A percentile compares a stretch with the other conserved stretches of the same genome.
These are phyloP conservation scores for Priceomyces fermenticarens DNA, from an alignment of 805 yeast species.

Conservation along the genomic window DNA sequence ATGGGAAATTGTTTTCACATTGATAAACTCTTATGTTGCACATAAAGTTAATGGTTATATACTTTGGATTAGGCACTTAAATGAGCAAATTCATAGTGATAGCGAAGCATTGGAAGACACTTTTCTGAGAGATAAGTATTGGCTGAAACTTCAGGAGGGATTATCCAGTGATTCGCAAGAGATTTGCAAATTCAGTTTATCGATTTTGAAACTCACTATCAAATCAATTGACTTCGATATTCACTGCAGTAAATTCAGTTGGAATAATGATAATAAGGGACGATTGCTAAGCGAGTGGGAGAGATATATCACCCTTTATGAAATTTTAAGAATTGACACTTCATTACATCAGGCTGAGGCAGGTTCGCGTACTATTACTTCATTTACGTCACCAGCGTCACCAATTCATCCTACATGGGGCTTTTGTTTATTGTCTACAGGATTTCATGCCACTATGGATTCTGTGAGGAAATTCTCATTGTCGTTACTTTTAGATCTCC, in stretches of 20 bases:
- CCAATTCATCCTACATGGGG: conserved; percentile 69
- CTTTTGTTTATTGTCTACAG: conserved; percentile 68
- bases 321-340: conserved; percentile 79
- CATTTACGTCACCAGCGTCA: conserved; percentile 48
- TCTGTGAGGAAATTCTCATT: conserved; percentile 66
- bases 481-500: conserved; percentile 52
- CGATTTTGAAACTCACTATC: conserved; percentile 62
- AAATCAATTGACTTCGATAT: conserved; percentile 40
- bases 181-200: conserved; percentile 62
- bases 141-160: conserved; percentile 58
- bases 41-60: conserved; percentile 43
- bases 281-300: conserved; percentile 58
- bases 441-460: conserved; percentile 73
- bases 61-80: conserved; percentile 56
- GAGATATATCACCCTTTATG: conserved; percentile 69
- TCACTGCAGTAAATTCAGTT: conserved; percentile 35
- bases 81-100: conserved; percentile 12
- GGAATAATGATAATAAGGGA: conserved; percentile 33
- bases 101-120: conserved; percentile 21
- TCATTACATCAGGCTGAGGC: conserved; percentile 84
- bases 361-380: conserved; percentile 60
- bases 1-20: conserved; percentile 46
- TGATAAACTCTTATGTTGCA: conserved; percentile 25
- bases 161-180: conserved; percentile 59
- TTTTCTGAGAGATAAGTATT: conserved; percentile 37